phyloP scores from a whole-genome alignment of 306 rosid species.

The Calophaca sinica region DNA sequence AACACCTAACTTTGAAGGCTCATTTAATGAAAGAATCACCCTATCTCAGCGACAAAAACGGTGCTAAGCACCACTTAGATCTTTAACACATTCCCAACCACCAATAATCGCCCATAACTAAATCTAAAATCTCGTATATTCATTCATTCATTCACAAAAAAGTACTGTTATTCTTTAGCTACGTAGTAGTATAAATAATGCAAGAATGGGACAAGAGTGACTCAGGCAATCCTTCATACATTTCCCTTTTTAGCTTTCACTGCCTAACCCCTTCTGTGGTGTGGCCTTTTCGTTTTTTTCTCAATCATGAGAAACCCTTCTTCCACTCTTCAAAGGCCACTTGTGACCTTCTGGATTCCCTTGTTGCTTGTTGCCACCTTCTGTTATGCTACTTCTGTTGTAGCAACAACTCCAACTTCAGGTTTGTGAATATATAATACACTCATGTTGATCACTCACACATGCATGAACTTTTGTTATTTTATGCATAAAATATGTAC shows the following conservation, averaged over 20 bases:
- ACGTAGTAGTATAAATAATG: conserved; percentile 41
- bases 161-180: too few species aligned
- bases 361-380: conserved; percentile 40
- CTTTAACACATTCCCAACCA: conserved; percentile 37
- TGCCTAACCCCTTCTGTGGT: background rate
- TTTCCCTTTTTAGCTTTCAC: conserved; percentile 7
- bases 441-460: background rate
- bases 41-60: conserved; percentile 45
- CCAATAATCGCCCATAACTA: conserved; percentile 10
- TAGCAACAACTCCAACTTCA: conserved; percentile 41
- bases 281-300: background rate
- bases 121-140: conserved; percentile 4
- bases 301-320: conserved; percentile 42
- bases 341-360: conserved; percentile 35
- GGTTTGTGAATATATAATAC: conserved; percentile 25
- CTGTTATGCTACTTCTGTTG: conserved; percentile 30
- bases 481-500: too few species aligned
- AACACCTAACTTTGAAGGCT: conserved; percentile 49
- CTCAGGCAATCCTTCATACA: conserved; percentile 37
- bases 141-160: background rate
- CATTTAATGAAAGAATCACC: conserved; percentile 18
- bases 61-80: conserved; percentile 37
- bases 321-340: conserved; percentile 30
- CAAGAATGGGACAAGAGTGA: conserved; percentile 17
- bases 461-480: background rate